A percentile compares a stretch with the other conserved stretches of the same genome.
Evolutionary conservation across 139 green algal genomes (phyloP).

Genomic region (Diplosphaera chodatii): DNA sequence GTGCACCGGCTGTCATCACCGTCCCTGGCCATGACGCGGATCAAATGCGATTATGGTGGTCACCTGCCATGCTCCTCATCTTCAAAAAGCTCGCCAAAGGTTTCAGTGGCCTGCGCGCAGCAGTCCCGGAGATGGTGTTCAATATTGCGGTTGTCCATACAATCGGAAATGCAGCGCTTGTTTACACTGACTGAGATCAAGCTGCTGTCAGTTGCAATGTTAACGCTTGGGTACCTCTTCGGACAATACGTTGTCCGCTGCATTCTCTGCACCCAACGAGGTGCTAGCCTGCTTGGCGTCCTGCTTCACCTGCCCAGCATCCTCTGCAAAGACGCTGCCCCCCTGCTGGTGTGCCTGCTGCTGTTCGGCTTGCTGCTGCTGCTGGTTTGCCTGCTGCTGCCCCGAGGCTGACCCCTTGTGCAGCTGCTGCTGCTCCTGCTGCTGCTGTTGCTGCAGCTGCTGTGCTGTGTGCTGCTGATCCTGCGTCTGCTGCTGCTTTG

Average conservation of each 20-base stretch:
- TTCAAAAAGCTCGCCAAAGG: conserved; percentile 32
- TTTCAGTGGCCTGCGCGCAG: conserved; percentile 10
- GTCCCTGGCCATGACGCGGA: no score
- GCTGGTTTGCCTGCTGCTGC: background rate
- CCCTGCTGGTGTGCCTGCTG: background rate
- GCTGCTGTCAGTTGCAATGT: no score
- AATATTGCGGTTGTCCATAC: no score
- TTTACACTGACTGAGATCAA: no score
- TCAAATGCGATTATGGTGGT: no score
- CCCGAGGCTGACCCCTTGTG: background rate
- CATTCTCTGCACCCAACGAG: conserved; percentile 12
- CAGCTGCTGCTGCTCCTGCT: conserved; percentile 20
- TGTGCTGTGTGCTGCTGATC: conserved; percentile 9
- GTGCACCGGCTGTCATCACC: no score
- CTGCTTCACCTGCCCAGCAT: conserved; percentile 14
- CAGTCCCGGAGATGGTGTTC: no score
- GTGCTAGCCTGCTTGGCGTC: conserved; percentile 3
- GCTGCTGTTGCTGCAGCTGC: conserved; percentile 10
- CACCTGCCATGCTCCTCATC: conserved; percentile 5
- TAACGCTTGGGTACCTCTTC: background rate
- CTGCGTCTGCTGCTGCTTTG: background rate
- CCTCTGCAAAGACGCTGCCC: background rate
- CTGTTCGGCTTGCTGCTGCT: background rate
- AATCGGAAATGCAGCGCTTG: no score
- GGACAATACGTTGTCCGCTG: background rate